Conservation (phyloP, 106 monocot species). For the Dioscorea zingiberensis region DNA sequence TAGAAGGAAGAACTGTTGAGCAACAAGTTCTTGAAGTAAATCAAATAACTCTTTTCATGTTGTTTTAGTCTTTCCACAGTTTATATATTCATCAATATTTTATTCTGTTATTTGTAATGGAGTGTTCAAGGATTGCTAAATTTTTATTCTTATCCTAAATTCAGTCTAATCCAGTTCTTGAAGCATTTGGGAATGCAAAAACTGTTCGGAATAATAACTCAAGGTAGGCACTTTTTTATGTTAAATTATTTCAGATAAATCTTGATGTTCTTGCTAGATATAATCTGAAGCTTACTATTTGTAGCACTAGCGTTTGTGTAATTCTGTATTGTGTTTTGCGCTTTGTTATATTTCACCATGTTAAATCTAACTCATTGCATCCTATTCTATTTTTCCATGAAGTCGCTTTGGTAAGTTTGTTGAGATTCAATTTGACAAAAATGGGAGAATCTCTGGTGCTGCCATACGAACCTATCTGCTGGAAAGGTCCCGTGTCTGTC, state of each 20-base stretch:
- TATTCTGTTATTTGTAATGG: not conserved
- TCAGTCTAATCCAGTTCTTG: constrained; percentile 42
- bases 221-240: constrained; percentile 19
- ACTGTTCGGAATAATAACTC: constrained; percentile 45
- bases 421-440: constrained; percentile 92
- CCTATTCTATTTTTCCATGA: not conserved
- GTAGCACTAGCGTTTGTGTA: too few species aligned
- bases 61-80: too few species aligned
- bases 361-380: not conserved
- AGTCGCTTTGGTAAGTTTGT: constrained; percentile 99
- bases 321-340: too few species aligned
- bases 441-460: constrained; percentile 94
- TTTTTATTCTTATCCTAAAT: constrained; percentile 1
- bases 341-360: not conserved
- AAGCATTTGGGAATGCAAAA: constrained; percentile 45
- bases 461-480: constrained; percentile 94
- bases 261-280: too few species aligned
- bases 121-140: not conserved
- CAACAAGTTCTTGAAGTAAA: constrained; percentile 94
- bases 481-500: constrained; percentile 91
- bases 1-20: constrained; percentile 73
- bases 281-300: too few species aligned
- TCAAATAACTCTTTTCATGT: not conserved
- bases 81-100: too few species aligned
- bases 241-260: too few species aligned